A percentile compares a stretch with the other conserved stretches of the same genome.
phyloP scores from a whole-genome alignment of 345 rosid species.

The Brassica carinata region DNA sequence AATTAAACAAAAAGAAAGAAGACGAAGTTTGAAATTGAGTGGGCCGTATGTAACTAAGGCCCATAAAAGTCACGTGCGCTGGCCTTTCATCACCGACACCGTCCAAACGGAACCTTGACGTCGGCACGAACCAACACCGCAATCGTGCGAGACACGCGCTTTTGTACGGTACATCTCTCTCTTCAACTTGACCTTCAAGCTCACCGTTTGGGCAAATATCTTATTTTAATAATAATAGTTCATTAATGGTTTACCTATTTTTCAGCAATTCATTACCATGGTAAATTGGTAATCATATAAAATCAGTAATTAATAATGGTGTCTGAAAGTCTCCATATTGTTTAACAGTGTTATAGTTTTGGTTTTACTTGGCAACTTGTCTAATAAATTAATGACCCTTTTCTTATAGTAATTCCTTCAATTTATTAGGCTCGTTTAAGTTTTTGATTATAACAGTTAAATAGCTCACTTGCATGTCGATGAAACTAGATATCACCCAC shows the following conservation, averaged over 20 bases:
- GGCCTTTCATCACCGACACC: slow-evolving; percentile 39
- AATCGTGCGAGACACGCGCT: slow-evolving; percentile 31
- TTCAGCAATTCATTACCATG: slow-evolving; percentile 15
- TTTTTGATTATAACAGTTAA: background rate
- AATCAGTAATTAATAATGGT: slow-evolving; percentile 21
- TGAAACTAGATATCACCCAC: background rate
- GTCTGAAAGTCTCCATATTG: slow-evolving; percentile 16
- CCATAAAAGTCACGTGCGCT: slow-evolving; percentile 26
- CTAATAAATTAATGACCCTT: slow-evolving; percentile 1
- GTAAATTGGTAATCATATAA: slow-evolving; percentile 17
- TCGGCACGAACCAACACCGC: slow-evolving; percentile 25
- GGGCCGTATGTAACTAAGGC: slow-evolving; percentile 26
- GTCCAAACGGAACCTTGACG: slow-evolving; percentile 30
- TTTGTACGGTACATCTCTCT: slow-evolving; percentile 16
- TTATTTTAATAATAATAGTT: background rate
- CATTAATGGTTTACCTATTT: slow-evolving; percentile 16
- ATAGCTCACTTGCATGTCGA: background rate
- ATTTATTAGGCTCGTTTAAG: background rate
- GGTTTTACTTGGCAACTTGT: slow-evolving; percentile 17
- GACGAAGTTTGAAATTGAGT: background rate
- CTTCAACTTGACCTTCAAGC: slow-evolving; percentile 36
- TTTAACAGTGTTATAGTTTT: slow-evolving; percentile 18
- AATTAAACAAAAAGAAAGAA: background rate
- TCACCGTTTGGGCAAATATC: slow-evolving; percentile 25
- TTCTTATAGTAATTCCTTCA: background rate